Conservation (phyloP, 768 basidiomycete genomes). For the Rhizopogon salebrosus region DNA sequence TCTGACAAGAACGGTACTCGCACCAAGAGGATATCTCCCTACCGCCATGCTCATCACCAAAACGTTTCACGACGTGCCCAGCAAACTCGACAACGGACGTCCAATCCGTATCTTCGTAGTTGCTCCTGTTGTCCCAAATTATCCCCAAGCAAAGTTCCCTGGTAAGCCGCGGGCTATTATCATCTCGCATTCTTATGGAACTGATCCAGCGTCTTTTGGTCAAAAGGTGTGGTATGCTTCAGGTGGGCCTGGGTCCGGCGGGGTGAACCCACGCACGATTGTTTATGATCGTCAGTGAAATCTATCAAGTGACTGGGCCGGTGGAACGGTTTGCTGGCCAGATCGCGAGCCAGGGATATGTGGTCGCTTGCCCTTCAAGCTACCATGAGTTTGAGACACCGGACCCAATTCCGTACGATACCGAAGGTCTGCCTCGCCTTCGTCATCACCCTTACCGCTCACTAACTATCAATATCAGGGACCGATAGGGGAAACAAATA, state of each 20-base stretch:
- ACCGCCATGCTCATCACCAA: slow-evolving; percentile 76
- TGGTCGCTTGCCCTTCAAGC: slow-evolving; percentile 78
- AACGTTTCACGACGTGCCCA: slow-evolving; percentile 71
- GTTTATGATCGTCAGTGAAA: slow-evolving; percentile 55
- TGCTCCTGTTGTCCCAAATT: slow-evolving; percentile 70
- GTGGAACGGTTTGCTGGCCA: slow-evolving; percentile 90
- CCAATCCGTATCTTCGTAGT: slow-evolving; percentile 82
- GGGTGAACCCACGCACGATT: neutral
- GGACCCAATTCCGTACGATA: slow-evolving; percentile 84
- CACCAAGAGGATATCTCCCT: neutral
- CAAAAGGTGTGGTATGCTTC: slow-evolving; percentile 73
- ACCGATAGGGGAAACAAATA: slow-evolving; percentile 91
- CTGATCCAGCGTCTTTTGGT: neutral
- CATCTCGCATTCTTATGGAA: neutral
- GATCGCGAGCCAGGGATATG: slow-evolving; percentile 82
- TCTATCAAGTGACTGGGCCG: slow-evolving; percentile 94
- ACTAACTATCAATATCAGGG: slow-evolving; percentile 33
- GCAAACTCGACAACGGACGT: slow-evolving; percentile 55
- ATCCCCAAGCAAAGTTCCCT: slow-evolving; percentile 89
- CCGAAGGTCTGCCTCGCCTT: slow-evolving; percentile 50
- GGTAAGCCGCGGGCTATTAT: slow-evolving; percentile 35
- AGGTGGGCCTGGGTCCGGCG: slow-evolving; percentile 38
- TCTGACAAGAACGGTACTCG: too few relatives aligned
- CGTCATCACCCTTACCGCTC: slow-evolving; percentile 1
- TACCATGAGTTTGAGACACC: slow-evolving; percentile 94